A percentile compares a stretch with the other conserved stretches of the same genome.
These are phyloP conservation scores for Cyphellophora europaea DNA, from an alignment of 2,329 filamentous ascomycete species.

Conservation along the genomic window DNA sequence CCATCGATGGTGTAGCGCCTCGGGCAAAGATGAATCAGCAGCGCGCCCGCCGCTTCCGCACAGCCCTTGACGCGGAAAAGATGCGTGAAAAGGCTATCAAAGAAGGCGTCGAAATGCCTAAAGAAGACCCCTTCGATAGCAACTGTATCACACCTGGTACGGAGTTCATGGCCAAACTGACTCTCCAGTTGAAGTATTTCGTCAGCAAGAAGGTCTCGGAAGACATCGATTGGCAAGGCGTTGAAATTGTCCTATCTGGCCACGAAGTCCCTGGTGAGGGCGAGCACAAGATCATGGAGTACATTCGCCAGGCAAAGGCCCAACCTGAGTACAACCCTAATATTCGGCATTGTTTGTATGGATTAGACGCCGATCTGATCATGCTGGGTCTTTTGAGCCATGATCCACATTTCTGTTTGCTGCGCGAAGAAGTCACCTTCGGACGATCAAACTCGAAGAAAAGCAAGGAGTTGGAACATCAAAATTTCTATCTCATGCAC, in stretches of 20 bases:
- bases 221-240: slow-evolving; percentile 93
- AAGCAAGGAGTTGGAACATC: slow-evolving; percentile 93
- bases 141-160: slow-evolving; percentile 97
- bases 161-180: slow-evolving; percentile 95
- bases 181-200: slow-evolving; percentile 91
- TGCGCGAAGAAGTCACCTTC: slow-evolving; percentile 97
- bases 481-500: slow-evolving; percentile 97
- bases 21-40: slow-evolving; percentile 99
- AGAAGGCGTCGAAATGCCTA: slow-evolving; percentile 86
- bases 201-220: slow-evolving; percentile 98
- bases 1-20: slow-evolving; percentile 93
- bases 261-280: slow-evolving; percentile 97
- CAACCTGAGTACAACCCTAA: slow-evolving; percentile 90
- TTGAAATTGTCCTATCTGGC: slow-evolving; percentile 90
- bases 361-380: slow-evolving; percentile 93
- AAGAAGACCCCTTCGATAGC: slow-evolving; percentile 93
- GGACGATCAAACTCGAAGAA: slow-evolving; percentile 79
- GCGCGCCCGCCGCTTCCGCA: slow-evolving; percentile 87
- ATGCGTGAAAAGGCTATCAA: slow-evolving; percentile 85
- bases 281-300: slow-evolving; percentile 99
- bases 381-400: slow-evolving; percentile 97
- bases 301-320: slow-evolving; percentile 94
- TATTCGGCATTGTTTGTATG: slow-evolving; percentile 92
- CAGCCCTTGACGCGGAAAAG: slow-evolving; percentile 79
- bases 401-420: slow-evolving; percentile 93